These are phyloP conservation scores for Camelina sativa DNA, from an alignment of 345 rosid species.

Conservation along the genomic window DNA sequence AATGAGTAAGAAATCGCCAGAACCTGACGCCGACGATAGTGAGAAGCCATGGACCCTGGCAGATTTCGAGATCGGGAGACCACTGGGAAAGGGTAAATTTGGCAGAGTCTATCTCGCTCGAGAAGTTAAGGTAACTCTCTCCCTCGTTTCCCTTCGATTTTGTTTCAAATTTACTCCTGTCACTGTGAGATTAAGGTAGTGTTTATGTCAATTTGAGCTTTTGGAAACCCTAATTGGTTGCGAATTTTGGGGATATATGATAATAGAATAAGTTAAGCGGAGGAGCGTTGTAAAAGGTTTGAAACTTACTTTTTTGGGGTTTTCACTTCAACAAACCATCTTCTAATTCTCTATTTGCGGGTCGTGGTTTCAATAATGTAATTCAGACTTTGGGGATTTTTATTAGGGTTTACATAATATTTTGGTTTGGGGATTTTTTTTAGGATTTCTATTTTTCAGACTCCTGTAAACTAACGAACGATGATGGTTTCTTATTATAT, in stretches of 20 bases:
- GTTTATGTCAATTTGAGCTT: background rate
- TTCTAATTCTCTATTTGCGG: too few species aligned
- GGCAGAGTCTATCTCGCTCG: conserved; percentile 93
- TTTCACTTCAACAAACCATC: too few species aligned
- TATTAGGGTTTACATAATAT: too few species aligned
- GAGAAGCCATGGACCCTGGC: conserved; percentile 62
- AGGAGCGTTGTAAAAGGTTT: too few species aligned
- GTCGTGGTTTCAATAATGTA: too few species aligned
- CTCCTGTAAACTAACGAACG: too few species aligned
- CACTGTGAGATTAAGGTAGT: background rate
- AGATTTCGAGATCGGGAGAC: conserved; percentile 92
- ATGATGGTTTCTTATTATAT: too few species aligned
- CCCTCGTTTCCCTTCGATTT: too few species aligned
- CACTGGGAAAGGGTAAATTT: conserved; percentile 90
- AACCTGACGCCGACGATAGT: conserved; percentile 2
- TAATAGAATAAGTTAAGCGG: conserved; percentile 55
- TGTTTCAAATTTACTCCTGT: conserved; percentile 2
- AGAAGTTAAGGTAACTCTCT: conserved; percentile 59
- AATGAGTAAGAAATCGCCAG: conserved; percentile 35
- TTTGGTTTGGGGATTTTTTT: too few species aligned
- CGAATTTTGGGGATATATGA: background rate
- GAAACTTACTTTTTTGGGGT: too few species aligned
- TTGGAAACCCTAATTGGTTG: conserved; percentile 21
- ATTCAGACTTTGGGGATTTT: too few species aligned
- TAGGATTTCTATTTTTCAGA: too few species aligned